A percentile compares a stretch with the other conserved stretches of the same genome.
These are phyloP conservation scores for Carnegiea gigantea DNA, from an alignment of 179 eudicot species.

Conservation along the genomic window DNA sequence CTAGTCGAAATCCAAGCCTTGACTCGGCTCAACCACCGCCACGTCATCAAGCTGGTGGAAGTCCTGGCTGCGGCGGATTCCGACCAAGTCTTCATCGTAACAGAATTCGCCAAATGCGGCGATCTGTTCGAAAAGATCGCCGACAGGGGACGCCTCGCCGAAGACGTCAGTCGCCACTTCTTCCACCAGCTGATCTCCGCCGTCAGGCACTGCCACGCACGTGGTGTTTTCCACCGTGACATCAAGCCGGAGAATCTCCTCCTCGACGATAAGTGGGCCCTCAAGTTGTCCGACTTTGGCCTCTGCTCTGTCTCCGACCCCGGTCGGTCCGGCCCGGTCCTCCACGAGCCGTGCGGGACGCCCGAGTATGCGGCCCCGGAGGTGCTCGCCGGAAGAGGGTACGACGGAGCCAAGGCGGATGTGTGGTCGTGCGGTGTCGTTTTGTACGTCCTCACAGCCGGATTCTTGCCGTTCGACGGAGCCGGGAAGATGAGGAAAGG, in stretches of 20 bases:
- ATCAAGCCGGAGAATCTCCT: slow-evolving; percentile 36
- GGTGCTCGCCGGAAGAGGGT: slow-evolving; percentile 28
- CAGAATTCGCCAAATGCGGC: slow-evolving; percentile 38
- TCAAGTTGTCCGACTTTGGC: slow-evolving; percentile 35
- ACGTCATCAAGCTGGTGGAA: slow-evolving; percentile 29
- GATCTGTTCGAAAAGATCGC: slow-evolving; percentile 31
- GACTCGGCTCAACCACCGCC: slow-evolving; percentile 25
- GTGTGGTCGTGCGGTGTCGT: slow-evolving; percentile 46
- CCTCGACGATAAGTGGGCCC: slow-evolving; percentile 27
- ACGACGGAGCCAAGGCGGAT: slow-evolving; percentile 36
- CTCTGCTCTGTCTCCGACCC: slow-evolving; percentile 7
- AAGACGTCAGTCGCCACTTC: slow-evolving; percentile 27
- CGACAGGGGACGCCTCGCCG: slow-evolving; percentile 8
- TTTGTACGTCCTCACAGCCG: slow-evolving; percentile 30
- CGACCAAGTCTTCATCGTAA: slow-evolving; percentile 21
- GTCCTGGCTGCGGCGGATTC: slow-evolving; percentile 17
- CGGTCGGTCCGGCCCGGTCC: neutral
- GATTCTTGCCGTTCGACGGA: slow-evolving; percentile 26
- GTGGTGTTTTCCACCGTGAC: slow-evolving; percentile 35
- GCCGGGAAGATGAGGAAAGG: slow-evolving; percentile 27
- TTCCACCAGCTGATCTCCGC: slow-evolving; percentile 37
- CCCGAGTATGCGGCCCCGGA: slow-evolving; percentile 37
- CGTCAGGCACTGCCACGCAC: slow-evolving; percentile 33
- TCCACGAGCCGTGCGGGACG: slow-evolving; percentile 33
- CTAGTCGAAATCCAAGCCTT: slow-evolving; percentile 31